Base-by-base conservation (phyloP, 768 basidiomycete genomes). In the Inosperma sp. region DNA sequence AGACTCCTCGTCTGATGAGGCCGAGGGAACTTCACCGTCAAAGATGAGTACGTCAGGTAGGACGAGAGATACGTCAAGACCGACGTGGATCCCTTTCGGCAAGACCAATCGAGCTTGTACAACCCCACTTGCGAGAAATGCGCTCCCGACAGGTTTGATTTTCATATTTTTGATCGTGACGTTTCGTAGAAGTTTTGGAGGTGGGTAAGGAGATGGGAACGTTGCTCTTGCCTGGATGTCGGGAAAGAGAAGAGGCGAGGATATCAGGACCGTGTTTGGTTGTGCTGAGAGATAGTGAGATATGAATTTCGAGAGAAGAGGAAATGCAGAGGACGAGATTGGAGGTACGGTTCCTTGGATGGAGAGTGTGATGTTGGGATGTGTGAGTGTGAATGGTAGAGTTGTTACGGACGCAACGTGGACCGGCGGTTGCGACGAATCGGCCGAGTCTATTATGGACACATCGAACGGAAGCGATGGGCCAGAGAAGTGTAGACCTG, bases 151-250 rank as follows among this genome's bases (percentile, higher is more conserved):
- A 16, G 53, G 53, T 53, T 74, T 80, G 50, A 91, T 74, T 58
- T 77, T 79, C 89, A 92, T 91, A 59, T 86, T 75, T 35, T 73
- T 75, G 53, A 92, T 84, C 3, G 85, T 85, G 35, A 92, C 83
- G 55, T 87, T 72, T 10, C 78, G 79, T 12, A 93, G 72, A 29
- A 93, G 69, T 22, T 78, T 71, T 1, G 90, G 88, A 21, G 73
- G 76, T 4, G 82, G 80, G 39, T 72, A 64, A 1, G 84, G 86
- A 1, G 78, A 76, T 3, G 89, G 90, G 59, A 92, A 91, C 1
- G 69, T 64, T 14, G 79, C 71, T 22, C 75, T 59, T 8, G 80
- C 56, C 17, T 68, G 55, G 22, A 83, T 60, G 30, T 64, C 71
- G 0, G 82, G 78, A 48, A 83, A 59, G n/a, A 83, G 64, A 0